Evolutionary conservation across 495 filamentous ascomycete species (phyloP), one percentile per base, ranked within the genome.

Genomic region (Astrocystis sublimbata): DNA sequence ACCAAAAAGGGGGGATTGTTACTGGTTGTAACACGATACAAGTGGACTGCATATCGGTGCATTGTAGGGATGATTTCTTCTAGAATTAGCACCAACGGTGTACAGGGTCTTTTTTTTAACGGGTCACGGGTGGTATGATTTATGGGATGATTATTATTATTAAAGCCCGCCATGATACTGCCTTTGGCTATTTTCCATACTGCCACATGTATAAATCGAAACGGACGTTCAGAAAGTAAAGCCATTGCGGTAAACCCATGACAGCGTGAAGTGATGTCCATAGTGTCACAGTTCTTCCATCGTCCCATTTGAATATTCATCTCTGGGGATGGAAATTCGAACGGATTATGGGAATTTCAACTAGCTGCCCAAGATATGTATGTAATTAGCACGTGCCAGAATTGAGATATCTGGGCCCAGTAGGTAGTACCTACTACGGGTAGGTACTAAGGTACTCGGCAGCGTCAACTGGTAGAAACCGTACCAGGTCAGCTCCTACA

Each of bases 121-220:
- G 70, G 70, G 63, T 68, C 65, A 66, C 60, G 58, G 65, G 60
- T 65, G 65, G 65, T 61, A 65, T 63, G 61, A 10, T 52, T 68
- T 58, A 49, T 67, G 70, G 70, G 70, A 62, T 62, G 19, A 60
- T 66, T 57, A 64, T 66, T 58, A 49, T 65, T 65, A 56, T 55
- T n/a, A n/a, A n/a, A 64, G 49, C 65, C 63, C 63, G 38, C 46
- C 65, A 64, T 68, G 68, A 65, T 65, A 50, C 59, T 65, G 33
- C 33, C 43, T 64, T 55, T 61, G 59, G 54, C 60, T 30, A 61
- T 43, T 53, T 63, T 70, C 61, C n/a, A 41, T 60, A 62, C 56
- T 41, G n/a, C n/a, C n/a, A n/a, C n/a, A 60, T 72, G 68, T 72
- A 70, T 60, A 70, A 72, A 72, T 68, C 59, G 53, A 68, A 72